These are phyloP conservation scores for Paramecium tetraurelia DNA, from an alignment of 73 alveolate species.

Conservation along the genomic window DNA sequence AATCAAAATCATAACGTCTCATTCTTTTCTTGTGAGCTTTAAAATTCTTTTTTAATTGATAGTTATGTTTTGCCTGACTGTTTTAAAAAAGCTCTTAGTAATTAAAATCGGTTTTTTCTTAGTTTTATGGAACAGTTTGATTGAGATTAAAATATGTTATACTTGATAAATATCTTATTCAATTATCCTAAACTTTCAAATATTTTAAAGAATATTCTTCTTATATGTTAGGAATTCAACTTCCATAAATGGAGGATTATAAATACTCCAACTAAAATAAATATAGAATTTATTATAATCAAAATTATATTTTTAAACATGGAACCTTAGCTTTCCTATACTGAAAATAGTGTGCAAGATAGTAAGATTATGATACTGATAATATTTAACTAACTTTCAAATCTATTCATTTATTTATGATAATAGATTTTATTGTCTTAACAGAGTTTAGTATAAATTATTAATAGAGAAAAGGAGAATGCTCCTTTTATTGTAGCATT, in stretches of 20 bases:
- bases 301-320: neutral
- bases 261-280: neutral
- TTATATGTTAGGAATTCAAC: neutral
- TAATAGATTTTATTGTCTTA: neutral
- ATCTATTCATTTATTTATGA: neutral
- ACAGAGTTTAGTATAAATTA: neutral
- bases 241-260: neutral
- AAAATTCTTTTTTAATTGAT: neutral
- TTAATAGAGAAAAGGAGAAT: neutral
- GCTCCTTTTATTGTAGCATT: neutral
- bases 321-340: neutral
- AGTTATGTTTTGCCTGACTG: neutral
- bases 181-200: neutral
- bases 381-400: neutral
- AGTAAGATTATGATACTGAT: neutral
- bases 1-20: too few relatives aligned
- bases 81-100: neutral
- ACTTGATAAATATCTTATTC: neutral
- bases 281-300: neutral
- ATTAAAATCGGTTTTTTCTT: neutral
- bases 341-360: neutral
- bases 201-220: neutral
- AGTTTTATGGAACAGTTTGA: neutral
- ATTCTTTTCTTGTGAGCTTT: neutral
- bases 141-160: neutral